Conservation (phyloP, 176 grass and related monocot genomes). For the Olyra latifolia region DNA sequence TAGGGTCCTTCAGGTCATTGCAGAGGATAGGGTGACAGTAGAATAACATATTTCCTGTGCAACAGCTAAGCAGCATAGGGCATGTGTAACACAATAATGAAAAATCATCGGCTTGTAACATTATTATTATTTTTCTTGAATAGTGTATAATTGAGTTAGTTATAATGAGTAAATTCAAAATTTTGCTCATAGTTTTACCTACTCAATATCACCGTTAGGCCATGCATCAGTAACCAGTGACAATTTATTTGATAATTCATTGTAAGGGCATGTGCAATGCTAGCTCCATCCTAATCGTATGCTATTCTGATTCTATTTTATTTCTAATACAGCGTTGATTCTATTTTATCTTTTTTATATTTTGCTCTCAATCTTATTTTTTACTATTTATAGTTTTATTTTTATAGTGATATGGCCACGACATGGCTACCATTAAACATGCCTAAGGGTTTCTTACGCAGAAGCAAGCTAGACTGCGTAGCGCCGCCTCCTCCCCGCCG, state of each 20-base stretch:
- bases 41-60: conserved; percentile 10
- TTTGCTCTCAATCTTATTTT: no score
- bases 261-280: no score
- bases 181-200: conserved; percentile 11
- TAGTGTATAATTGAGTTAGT: conserved; percentile 8
- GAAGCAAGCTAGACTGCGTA: no score
- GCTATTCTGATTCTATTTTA: no score
- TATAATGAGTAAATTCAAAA: conserved; percentile 10
- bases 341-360: no score
- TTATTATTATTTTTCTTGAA: background rate
- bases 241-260: background rate
- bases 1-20: conserved; percentile 23
- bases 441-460: no score
- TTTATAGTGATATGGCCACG: no score
- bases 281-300: no score
- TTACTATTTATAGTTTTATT: no score
- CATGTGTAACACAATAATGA: conserved; percentile 38
- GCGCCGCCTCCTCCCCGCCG: no score
- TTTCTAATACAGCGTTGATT: no score
- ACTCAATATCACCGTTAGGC: background rate
- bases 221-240: background rate
- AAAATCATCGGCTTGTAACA: background rate
- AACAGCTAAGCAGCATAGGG: background rate
- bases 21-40: conserved; percentile 39
- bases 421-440: no score